phyloP scores from a whole-genome alignment of 768 basidiomycete genomes.

The Leccinum ochraceum region DNA sequence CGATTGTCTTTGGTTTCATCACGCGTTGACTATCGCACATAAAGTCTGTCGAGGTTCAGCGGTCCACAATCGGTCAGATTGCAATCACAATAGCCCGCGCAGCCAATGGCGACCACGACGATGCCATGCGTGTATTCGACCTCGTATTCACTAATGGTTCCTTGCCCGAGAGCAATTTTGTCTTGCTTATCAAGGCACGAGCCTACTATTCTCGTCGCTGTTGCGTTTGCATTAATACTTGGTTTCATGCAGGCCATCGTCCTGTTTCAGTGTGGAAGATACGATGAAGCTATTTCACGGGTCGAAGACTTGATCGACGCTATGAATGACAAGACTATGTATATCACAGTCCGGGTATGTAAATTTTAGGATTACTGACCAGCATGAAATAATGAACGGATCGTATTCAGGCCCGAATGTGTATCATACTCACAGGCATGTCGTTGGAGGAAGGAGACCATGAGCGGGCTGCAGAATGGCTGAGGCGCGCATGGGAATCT shows the following conservation, averaged over 20 bases:
- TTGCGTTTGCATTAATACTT: neutral
- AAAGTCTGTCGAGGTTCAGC: no score
- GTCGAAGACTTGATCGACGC: slow-evolving; percentile 4
- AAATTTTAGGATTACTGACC: neutral
- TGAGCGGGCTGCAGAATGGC: neutral
- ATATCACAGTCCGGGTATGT: slow-evolving; percentile 7
- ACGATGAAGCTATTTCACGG: slow-evolving; percentile 3
- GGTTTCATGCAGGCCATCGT: slow-evolving; percentile 5
- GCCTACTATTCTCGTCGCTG: fast-evolving
- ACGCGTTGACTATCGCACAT: no score
- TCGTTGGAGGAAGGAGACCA: neutral
- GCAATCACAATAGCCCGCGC: slow-evolving; percentile 2
- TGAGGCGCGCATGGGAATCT: neutral
- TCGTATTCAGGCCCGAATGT: slow-evolving; percentile 9
- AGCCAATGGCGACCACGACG: slow-evolving; percentile 5
- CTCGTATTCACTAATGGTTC: slow-evolving; percentile 7
- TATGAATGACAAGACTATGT: neutral
- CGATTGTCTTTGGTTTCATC: no score
- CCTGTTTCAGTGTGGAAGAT: slow-evolving; percentile 10
- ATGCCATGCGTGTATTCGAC: slow-evolving; percentile 10
- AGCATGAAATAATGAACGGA: neutral
- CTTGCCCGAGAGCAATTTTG: slow-evolving; percentile 3
- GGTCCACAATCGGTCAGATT: slow-evolving; percentile 8
- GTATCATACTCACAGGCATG: neutral
- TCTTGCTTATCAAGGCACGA: slow-evolving; percentile 15